Percentiles rank a stretch among this genome's conserved stretches.
phyloP scores from a whole-genome alignment of 140 eudicot species.

The Flaveria floridana region DNA sequence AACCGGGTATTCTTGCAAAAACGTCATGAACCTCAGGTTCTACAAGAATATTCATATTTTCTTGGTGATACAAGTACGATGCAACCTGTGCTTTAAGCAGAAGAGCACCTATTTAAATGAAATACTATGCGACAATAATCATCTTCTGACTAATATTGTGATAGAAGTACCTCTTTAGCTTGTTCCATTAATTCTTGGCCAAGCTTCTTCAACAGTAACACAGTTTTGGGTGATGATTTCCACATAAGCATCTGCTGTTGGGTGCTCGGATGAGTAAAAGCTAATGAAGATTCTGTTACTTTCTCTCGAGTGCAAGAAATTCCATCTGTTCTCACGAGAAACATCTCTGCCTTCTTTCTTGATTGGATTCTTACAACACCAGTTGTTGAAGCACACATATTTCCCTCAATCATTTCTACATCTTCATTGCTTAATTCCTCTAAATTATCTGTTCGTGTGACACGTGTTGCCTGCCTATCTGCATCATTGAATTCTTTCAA shows the following conservation, averaged over 20 bases:
- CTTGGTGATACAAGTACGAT: constrained; percentile 82
- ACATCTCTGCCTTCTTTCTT: constrained; percentile 97
- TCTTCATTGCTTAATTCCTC: constrained; percentile 45
- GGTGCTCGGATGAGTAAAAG: constrained; percentile 96
- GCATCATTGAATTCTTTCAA: constrained; percentile 38
- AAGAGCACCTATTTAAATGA: background rate
- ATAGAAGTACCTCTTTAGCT: constrained; percentile 80
- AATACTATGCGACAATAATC: constrained; percentile 1
- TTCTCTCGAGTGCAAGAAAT: constrained; percentile 89
- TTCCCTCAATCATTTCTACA: constrained; percentile 52
- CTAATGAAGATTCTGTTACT: constrained; percentile 97
- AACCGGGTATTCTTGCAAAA: constrained; percentile 96
- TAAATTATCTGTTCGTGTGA: constrained; percentile 31
- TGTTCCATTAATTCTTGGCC: constrained; percentile 94
- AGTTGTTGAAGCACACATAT: constrained; percentile 99
- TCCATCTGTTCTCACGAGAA: constrained; percentile 94
- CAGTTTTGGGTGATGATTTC: constrained; percentile 96
- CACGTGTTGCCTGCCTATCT: constrained; percentile 31
- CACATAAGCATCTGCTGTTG: constrained; percentile 99
- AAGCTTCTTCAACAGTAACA: constrained; percentile 76
- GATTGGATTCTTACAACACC: constrained; percentile 98
- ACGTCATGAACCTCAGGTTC: constrained; percentile 98
- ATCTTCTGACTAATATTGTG: constrained; percentile 14
- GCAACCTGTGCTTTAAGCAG: constrained; percentile 59
- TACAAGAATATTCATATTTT: constrained; percentile 91